phyloP scores from a whole-genome alignment of 208 protist species.

The Plasmodiophora brassicae region DNA sequence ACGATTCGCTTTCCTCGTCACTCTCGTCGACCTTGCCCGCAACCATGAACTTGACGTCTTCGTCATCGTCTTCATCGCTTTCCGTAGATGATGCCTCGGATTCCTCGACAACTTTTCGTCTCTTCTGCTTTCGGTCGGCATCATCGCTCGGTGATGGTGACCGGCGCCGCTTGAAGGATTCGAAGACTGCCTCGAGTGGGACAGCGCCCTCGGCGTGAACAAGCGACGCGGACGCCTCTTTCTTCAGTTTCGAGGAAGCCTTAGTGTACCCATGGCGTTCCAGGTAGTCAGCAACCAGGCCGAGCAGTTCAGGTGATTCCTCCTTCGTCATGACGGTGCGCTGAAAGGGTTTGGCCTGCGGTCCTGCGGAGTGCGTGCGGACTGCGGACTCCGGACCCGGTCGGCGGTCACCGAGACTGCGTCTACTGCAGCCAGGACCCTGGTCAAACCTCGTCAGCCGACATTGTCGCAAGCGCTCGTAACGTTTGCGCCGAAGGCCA shows the following conservation, averaged over 20 bases:
- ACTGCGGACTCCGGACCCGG: too few relatives aligned
- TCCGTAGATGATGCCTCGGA: neutral
- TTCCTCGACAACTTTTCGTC: neutral
- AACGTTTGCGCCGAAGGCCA: too few relatives aligned
- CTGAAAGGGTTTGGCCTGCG: too few relatives aligned
- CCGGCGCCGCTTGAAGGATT: neutral
- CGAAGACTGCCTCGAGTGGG: neutral
- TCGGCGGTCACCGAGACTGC: too few relatives aligned
- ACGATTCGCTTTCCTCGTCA: neutral
- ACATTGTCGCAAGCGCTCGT: too few relatives aligned
- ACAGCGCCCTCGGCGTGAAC: neutral
- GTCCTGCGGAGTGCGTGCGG: too few relatives aligned
- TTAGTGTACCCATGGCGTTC: neutral
- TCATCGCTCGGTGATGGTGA: neutral
- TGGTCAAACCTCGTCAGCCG: too few relatives aligned
- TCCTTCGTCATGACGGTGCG: too few relatives aligned
- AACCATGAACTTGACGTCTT: neutral
- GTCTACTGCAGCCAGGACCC: too few relatives aligned
- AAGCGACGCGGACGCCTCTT: too few relatives aligned
- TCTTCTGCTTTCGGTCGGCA: neutral
- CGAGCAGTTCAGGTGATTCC: too few relatives aligned
- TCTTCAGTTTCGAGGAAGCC: neutral
- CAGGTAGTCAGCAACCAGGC: neutral
- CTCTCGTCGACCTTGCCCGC: neutral
- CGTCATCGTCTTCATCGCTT: neutral